Base-by-base conservation (phyloP, 2,329 filamentous ascomycete species). In the Pyrenochaeta sp. region DNA sequence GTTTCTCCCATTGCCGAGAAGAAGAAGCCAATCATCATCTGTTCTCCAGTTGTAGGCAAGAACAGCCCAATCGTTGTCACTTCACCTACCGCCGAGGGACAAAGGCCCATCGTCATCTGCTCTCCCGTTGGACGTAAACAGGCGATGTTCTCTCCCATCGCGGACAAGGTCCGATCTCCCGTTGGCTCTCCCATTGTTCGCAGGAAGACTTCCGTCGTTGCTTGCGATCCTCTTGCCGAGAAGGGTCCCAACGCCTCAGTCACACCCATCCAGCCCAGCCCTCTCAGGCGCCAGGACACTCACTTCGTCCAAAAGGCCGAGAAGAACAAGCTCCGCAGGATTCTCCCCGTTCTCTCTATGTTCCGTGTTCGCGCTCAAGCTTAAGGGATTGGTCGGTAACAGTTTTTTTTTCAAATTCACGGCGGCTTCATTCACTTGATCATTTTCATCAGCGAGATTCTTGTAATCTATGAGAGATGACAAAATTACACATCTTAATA, bases 11-110 rank as follows among this genome's bases (percentile, higher is more conserved):
- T 61, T 44, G 47, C 42, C 24, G 56, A 61, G 37, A 57, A 51
- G 46, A 50, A 53, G 44, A 44, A 37, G n/a, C 58, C 58, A 1
- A 54, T 61, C n/a, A 43, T 61, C 34, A 61, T 61, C 30, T 58
- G 53, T 43, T 60, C 58, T 13, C 54, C 58, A 4, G 50, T 60
- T 4, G 57, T 60, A 18, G 57, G 57, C 44, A 53, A 55, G 47
- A 60, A 57, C 38, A 53, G 35, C 7, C 49, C 57, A 6, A 55
- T 60, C 14, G 43, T 55, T 8, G 54, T 61, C 35, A 56, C 52
- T 3, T 55, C 52, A 9, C 48, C 58, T n/a, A 44, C 39, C 9
- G 38, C 21, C 13, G 44, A 55, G 11, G 51, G 49, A 7, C 42
- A 51, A 13, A 41, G 55, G 35, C 58, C 58, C 5, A 61, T 61